Evolutionary conservation across 1,284 basidiomycete genomes (phyloP).

Genomic region (Cutaneotrichosporon sp.): DNA sequence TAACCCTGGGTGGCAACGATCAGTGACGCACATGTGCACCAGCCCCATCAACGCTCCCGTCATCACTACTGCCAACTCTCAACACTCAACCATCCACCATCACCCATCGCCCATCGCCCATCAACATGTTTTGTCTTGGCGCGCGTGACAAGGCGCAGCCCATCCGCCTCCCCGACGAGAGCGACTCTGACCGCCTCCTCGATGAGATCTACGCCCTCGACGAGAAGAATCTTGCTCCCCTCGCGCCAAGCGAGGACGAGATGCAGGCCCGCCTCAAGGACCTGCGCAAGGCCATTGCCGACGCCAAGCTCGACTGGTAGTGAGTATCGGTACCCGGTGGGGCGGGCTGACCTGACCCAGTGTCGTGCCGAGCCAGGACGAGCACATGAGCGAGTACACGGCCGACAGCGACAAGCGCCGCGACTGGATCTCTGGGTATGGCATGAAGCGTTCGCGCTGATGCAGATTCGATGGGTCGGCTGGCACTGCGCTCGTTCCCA

Average conservation of each 20-base stretch:
- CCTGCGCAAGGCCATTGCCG: conserved; percentile 68
- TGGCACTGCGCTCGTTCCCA: conserved; percentile 75
- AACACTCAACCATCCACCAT: no score
- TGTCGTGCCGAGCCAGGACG: conserved; percentile 78
- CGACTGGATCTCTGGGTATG: conserved; percentile 78
- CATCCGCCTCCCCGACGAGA: conserved; percentile 18
- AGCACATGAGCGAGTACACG: conserved; percentile 85
- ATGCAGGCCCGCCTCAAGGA: conserved; percentile 61
- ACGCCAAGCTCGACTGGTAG: conserved; percentile 82
- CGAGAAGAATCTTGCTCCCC: conserved; percentile 14
- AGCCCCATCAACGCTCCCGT: neutral
- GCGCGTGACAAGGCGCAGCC: conserved; percentile 16
- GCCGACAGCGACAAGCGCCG: conserved; percentile 76
- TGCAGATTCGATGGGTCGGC: conserved; percentile 80
- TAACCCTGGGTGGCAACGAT: neutral
- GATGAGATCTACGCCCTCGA: conserved; percentile 16
- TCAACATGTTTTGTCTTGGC: conserved; percentile 21
- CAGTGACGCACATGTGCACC: neutral
- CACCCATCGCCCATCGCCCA: neutral
- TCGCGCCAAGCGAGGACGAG: conserved; percentile 31
- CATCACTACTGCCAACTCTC: neutral
- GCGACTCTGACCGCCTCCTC: conserved; percentile 18
- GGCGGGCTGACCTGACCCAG: conserved; percentile 49
- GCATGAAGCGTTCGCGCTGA: conserved; percentile 14
- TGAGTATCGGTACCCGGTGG: conserved; percentile 58